Evolutionary conservation across 2,329 filamentous ascomycete species (phyloP).

Genomic region (Alternaria solani): DNA sequence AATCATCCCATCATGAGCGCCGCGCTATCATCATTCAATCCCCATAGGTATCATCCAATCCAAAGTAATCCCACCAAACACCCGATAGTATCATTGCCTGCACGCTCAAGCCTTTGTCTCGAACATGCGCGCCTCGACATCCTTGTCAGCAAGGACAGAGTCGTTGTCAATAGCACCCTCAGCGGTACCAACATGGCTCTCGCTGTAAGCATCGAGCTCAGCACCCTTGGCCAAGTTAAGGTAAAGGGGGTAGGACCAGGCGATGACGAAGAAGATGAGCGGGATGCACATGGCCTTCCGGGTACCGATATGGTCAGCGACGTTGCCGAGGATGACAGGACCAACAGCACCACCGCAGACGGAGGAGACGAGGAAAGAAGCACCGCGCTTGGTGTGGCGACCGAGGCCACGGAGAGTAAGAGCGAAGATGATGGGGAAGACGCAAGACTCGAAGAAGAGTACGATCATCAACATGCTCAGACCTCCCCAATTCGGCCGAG

Average conservation of each 20-base stretch:
- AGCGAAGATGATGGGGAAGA: slow-evolving; percentile 53
- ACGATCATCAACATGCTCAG: slow-evolving; percentile 49
- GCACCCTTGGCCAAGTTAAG: slow-evolving; percentile 45
- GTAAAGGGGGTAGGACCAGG: slow-evolving; percentile 50
- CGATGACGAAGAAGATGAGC: slow-evolving; percentile 45
- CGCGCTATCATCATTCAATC: neutral
- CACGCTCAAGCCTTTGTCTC: slow-evolving; percentile 21
- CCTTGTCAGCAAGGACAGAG: slow-evolving; percentile 36
- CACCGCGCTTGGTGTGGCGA: slow-evolving; percentile 52
- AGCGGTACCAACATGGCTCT: slow-evolving; percentile 40
- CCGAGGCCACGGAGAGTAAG: slow-evolving; percentile 49
- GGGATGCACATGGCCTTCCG: slow-evolving; percentile 49
- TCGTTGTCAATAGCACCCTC: slow-evolving; percentile 36
- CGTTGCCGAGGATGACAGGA: slow-evolving; percentile 48
- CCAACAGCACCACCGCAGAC: slow-evolving; percentile 49
- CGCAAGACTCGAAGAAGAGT: slow-evolving; percentile 51
- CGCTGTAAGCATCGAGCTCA: slow-evolving; percentile 48
- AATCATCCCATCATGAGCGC: neutral
- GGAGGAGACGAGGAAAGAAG: slow-evolving; percentile 49
- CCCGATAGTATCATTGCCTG: neutral
- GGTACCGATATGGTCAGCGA: slow-evolving; percentile 45
- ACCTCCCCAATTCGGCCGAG: slow-evolving; percentile 47
- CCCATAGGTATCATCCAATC: slow-evolving; percentile 6
- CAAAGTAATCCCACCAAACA: neutral
- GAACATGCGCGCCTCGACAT: slow-evolving; percentile 31